These are phyloP conservation scores for Neurospora sp. DNA, from an alignment of 495 filamentous ascomycete genomes.

Conservation along the genomic window DNA sequence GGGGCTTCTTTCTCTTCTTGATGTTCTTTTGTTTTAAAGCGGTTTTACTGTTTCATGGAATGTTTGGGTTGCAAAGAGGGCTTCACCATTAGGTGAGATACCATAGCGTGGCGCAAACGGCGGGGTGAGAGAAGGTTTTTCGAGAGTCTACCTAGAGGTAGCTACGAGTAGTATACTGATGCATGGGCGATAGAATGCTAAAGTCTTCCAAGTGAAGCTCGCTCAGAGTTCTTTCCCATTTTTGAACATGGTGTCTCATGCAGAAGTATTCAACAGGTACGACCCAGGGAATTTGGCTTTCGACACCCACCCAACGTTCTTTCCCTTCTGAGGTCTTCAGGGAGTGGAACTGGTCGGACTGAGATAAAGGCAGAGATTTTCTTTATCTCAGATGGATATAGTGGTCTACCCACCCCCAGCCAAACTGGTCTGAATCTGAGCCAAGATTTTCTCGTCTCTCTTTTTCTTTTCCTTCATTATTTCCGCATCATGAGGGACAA, in stretches of 20 bases:
- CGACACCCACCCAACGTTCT: not conserved
- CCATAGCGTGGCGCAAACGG: not conserved
- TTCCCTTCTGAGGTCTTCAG: too few species aligned
- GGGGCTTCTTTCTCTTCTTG: not conserved
- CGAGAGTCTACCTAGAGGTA: not conserved
- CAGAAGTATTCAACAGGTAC: not conserved
- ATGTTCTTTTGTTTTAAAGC: not conserved
- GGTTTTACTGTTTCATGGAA: not conserved
- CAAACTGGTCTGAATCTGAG: too few species aligned
- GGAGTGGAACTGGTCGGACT: too few species aligned
- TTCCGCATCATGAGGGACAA: not conserved
- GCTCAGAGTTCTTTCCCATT: not conserved
- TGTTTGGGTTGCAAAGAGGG: not conserved
- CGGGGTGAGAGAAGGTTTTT: not conserved
- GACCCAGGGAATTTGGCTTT: not conserved
- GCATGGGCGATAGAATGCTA: not conserved
- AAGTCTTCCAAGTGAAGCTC: not conserved
- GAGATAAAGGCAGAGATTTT: not conserved
- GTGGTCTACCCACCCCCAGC: too few species aligned
- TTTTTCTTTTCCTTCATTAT: not conserved
- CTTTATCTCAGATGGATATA: too few species aligned
- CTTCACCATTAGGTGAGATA: not conserved
- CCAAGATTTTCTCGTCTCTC: not conserved
- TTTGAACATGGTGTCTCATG: not conserved
- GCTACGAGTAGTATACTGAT: not conserved